Conservation (phyloP, 2,329 filamentous ascomycete genomes). For the Hypoxylon sp. region DNA sequence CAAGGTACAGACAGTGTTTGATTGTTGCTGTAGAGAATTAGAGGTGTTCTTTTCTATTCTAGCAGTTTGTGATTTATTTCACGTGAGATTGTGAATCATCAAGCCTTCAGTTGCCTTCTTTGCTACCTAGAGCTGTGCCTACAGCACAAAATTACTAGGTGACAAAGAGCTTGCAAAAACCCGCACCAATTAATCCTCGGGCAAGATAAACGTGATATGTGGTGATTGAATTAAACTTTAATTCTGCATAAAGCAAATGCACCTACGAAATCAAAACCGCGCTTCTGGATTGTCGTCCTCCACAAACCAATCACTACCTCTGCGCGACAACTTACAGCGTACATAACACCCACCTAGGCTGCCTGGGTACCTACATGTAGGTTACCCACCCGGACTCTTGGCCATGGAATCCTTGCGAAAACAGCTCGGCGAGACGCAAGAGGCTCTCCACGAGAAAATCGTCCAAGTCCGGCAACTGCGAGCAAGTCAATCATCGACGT, state of each 20-base stretch:
- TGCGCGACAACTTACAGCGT: not conserved
- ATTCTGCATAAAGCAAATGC: not conserved
- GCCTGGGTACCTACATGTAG: not conserved
- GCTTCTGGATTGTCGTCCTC: not conserved
- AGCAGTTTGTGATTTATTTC: conserved; percentile 9
- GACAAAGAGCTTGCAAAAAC: conserved; percentile 18
- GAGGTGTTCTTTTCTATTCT: not conserved
- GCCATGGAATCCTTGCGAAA: conserved; percentile 49
- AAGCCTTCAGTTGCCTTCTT: conserved; percentile 3
- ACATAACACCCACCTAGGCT: not conserved
- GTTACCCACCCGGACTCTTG: conserved; percentile 8
- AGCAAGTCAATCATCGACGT: conserved; percentile 34
- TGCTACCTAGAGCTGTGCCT: not conserved
- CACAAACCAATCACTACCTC: conserved; percentile 2
- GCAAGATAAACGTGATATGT: not conserved
- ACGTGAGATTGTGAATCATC: conserved; percentile 9
- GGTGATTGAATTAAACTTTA: conserved; percentile 5
- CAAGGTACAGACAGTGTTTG: not conserved
- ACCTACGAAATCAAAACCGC: not conserved
- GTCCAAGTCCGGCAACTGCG: conserved; percentile 46
- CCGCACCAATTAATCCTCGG: conserved; percentile 1
- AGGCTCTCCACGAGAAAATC: conserved; percentile 47
- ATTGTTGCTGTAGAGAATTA: not conserved
- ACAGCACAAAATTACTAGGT: conserved; percentile 4
- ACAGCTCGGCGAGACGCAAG: conserved; percentile 50